Evolutionary conservation across 2,329 filamentous ascomycete genomes (phyloP).

Genomic region (Fonsecaea multimorphosa): DNA sequence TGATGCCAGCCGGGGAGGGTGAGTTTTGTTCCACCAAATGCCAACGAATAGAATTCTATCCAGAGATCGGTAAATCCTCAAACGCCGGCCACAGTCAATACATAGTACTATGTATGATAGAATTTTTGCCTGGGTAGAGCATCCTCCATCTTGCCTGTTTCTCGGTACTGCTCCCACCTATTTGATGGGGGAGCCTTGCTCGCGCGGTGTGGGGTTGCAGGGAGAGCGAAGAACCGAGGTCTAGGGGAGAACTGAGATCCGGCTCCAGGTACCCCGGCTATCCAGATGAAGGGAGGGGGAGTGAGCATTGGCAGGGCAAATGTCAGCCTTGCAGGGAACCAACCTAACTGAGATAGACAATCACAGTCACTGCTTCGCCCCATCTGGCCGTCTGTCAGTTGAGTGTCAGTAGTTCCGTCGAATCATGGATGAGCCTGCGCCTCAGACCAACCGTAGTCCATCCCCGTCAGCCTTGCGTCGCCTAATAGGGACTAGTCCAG

Average conservation of each 20-base stretch:
- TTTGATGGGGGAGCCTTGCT: conserved; percentile 3
- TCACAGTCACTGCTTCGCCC: neutral
- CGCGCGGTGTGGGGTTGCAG: conserved; percentile 3
- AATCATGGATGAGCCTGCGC: neutral
- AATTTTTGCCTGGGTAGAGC: neutral
- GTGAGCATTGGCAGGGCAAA: neutral
- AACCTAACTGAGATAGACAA: neutral
- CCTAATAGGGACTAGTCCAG: neutral
- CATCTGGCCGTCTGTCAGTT: neutral
- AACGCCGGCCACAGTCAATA: neutral
- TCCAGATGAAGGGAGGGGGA: neutral
- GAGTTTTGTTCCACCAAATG: neutral
- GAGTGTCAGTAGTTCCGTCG: neutral
- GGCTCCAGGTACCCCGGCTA: neutral
- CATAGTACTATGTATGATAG: too few relatives aligned
- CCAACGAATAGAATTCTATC: conserved; percentile 4
- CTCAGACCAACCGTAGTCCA: neutral
- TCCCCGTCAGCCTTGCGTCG: neutral
- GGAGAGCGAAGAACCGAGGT: conserved; percentile 9
- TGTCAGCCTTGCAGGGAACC: neutral
- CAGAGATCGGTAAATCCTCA: neutral
- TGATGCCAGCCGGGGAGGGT: neutral
- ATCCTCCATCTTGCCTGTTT: neutral
- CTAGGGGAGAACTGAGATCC: neutral
- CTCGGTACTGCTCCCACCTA: neutral